Base-by-base conservation (phyloP, 208 protist species). In the Trichomonas gallinae region DNA sequence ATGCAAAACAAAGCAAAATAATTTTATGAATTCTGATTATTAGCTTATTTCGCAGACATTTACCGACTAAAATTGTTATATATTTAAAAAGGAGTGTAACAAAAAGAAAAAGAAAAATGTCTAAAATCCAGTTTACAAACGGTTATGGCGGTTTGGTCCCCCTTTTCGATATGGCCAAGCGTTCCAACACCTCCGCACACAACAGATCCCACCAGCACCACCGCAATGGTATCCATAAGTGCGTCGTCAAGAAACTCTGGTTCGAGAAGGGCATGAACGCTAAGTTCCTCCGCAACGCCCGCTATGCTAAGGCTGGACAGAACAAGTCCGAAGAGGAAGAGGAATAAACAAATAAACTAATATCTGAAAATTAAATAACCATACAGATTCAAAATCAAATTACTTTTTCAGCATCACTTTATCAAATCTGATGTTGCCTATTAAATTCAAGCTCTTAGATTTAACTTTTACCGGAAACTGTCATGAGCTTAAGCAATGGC, bases 81-180 rank as follows among this genome's bases (percentile, higher is more conserved):
- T 15, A 21, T 58, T 58, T 58, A 15, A 15, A 15, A 21, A 58
- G 49, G 15, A 58, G 8, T 58, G 15, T n/a, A 4, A n/a, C 8
- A 72, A n/a, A 4, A n/a, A 17, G 58, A 17, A 21, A 72, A n/a
- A 4, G 21, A 26, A 72, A 72, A 72, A 72, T 72, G 26, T 72
- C 21, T 21, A 72, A 72, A 72, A n/a, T 58, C 49, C 49, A 72
- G 26, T 72, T 72, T 17, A 72, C 58, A 72, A 58, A n/a, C 58
- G 58, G 58, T 72, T 72, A 26, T 4, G 26, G 26, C 58, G 81
- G 26, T 85, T 44, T 85, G 81, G 81, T 85, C 81, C 42, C 40
- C 83, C 40, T 89, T 89, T 89, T 89, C 17, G 83, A 89, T 44
- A 89, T 89, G 83, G 83, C 83, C 40, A 89, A 89, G 83, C 34